Percentiles rank a stretch among this genome's conserved stretches.
Evolutionary conservation across 106 monocot genomes (phyloP).

Genomic region (Hemerocallis citrina): DNA sequence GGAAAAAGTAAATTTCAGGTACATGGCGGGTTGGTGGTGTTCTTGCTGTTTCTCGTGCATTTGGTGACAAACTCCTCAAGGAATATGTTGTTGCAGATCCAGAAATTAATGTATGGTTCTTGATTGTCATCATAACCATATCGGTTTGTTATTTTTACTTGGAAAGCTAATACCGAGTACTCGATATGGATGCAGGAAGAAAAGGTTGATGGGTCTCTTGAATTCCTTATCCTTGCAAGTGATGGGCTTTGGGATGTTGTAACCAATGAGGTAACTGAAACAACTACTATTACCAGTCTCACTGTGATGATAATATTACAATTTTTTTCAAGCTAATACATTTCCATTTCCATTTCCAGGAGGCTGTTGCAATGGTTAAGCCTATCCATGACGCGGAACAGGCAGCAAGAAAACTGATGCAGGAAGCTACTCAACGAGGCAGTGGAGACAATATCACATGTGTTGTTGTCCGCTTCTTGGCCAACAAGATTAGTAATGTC

Average conservation of each 20-base stretch:
- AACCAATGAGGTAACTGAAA: conserved; percentile 47
- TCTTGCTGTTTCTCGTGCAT: conserved; percentile 67
- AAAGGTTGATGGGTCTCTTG: conserved; percentile 74
- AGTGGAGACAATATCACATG: conserved; percentile 23
- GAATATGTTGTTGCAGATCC: conserved; percentile 63
- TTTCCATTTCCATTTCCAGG: conserved; percentile 6
- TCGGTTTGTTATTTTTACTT: too few relatives aligned
- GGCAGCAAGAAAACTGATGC: conserved; percentile 18
- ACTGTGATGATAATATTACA: not conserved
- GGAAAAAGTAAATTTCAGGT: conserved; percentile 2
- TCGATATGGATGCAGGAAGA: conserved; percentile 46
- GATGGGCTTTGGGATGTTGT: conserved; percentile 98
- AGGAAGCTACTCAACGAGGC: conserved; percentile 19
- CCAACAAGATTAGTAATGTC: not conserved
- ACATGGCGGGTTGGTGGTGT: conserved; percentile 70
- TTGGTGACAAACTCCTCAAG: conserved; percentile 54
- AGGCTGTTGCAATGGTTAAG: conserved; percentile 22
- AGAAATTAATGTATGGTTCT: conserved; percentile 41
- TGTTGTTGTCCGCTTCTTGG: conserved; percentile 18
- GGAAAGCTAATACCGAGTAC: too few relatives aligned
- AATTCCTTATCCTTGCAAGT: conserved; percentile 95
- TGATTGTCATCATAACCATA: not conserved
- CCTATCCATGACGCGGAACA: conserved; percentile 17
- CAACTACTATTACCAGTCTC: not conserved
- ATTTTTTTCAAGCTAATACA: not conserved